A percentile compares a stretch with the other conserved stretches of the same genome.
Evolutionary conservation across 1,284 basidiomycete species (phyloP).

Genomic region (Malassezia japonica): DNA sequence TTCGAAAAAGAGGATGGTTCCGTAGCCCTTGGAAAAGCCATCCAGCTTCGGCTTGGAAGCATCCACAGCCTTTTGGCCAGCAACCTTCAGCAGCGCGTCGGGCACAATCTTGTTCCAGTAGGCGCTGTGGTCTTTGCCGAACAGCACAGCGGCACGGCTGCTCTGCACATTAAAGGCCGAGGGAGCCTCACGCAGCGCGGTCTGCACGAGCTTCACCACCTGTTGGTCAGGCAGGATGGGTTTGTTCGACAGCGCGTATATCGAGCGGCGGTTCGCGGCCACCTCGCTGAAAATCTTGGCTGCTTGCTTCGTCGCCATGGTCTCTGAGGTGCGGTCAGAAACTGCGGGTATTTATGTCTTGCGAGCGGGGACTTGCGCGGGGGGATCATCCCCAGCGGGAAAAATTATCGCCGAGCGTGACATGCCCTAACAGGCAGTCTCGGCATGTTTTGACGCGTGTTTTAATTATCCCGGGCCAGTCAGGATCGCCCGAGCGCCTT

Average conservation of each 20-base stretch:
- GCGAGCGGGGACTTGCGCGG: too few species aligned
- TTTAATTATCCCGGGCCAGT: too few species aligned
- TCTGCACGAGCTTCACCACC: slow-evolving; percentile 49
- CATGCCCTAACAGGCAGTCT: too few species aligned
- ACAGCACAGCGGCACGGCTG: slow-evolving; percentile 50
- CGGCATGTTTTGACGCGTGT: too few species aligned
- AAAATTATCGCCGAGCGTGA: too few species aligned
- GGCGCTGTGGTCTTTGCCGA: slow-evolving; percentile 49
- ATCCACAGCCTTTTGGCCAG: slow-evolving; percentile 22
- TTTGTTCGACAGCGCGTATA: slow-evolving; percentile 50
- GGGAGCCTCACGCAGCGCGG: slow-evolving; percentile 50
- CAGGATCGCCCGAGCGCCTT: too few species aligned
- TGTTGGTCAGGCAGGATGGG: slow-evolving; percentile 47
- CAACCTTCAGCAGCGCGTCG: slow-evolving; percentile 30
- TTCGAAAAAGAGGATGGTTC: slow-evolving; percentile 52
- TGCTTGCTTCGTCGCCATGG: background rate
- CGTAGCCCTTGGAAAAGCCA: slow-evolving; percentile 50
- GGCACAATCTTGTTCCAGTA: slow-evolving; percentile 50
- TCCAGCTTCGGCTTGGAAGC: slow-evolving; percentile 34
- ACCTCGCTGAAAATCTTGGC: slow-evolving; percentile 21
- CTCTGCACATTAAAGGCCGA: slow-evolving; percentile 52
- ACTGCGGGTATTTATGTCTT: too few species aligned
- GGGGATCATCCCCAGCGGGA: too few species aligned
- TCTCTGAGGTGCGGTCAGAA: too few species aligned
- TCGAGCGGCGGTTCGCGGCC: slow-evolving; percentile 47